phyloP scores from a whole-genome alignment of 2,329 filamentous ascomycete species.

The Pyrenochaeta sp. region DNA sequence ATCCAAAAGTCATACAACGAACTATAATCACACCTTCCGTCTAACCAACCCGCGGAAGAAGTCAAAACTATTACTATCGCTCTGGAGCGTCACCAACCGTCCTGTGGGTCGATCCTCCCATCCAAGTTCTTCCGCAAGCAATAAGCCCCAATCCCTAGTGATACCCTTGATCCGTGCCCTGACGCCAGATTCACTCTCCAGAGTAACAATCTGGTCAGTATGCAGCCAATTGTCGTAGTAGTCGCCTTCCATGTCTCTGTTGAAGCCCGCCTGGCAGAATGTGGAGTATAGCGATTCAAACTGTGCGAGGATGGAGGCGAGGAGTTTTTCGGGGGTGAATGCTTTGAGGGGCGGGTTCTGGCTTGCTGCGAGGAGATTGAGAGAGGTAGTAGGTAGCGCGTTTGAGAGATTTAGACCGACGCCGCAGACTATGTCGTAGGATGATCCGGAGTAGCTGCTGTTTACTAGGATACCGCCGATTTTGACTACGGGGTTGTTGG shows the following conservation, averaged over 20 bases:
- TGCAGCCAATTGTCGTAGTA: constrained; percentile 81
- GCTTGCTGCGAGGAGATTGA: constrained; percentile 72
- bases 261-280: constrained; percentile 81
- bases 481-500: constrained; percentile 74
- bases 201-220: constrained; percentile 68
- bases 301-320: constrained; percentile 79
- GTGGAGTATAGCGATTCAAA: constrained; percentile 80
- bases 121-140: constrained; percentile 84
- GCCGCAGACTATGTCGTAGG: constrained; percentile 86
- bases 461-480: constrained; percentile 94
- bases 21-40: constrained; percentile 69
- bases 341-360: constrained; percentile 54
- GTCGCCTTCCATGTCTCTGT: constrained; percentile 71
- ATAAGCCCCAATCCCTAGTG: constrained; percentile 87
- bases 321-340: constrained; percentile 79
- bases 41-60: constrained; percentile 90
- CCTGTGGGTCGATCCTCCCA: constrained; percentile 77
- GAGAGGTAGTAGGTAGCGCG: constrained; percentile 82
- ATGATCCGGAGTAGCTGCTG: constrained; percentile 77
- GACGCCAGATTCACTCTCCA: constrained; percentile 81
- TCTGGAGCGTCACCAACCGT: constrained; percentile 83
- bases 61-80: constrained; percentile 98
- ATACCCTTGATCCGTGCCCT: constrained; percentile 84
- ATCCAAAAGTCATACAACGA: too few species aligned
- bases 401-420: constrained; percentile 86